Evolutionary conservation across 129 eudicot species (phyloP).

Genomic region (Tagetes patula): DNA sequence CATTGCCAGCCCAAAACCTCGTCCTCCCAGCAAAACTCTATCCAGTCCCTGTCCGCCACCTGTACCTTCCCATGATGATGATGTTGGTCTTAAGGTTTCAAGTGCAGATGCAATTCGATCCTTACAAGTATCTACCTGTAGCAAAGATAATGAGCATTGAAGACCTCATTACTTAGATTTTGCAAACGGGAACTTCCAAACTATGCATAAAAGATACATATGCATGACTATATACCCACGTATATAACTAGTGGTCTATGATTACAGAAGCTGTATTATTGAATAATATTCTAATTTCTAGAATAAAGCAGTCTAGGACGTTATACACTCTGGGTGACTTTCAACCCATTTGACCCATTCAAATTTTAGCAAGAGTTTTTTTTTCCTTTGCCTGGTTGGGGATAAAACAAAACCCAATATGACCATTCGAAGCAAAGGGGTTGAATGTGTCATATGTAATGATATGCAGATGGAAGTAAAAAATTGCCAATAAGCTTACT

Average conservation of each 20-base stretch:
- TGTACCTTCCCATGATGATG: slow-evolving; percentile 87
- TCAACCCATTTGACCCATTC: not conserved
- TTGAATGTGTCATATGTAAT: not conserved
- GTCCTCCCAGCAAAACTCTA: slow-evolving; percentile 79
- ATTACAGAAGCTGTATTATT: not conserved
- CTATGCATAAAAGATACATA: not conserved
- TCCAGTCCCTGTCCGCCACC: slow-evolving; percentile 79
- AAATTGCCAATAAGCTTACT: slow-evolving; percentile 44
- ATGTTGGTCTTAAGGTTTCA: slow-evolving; percentile 85
- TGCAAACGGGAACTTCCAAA: slow-evolving; percentile 18
- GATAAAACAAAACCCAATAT: not conserved
- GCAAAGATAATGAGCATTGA: slow-evolving; percentile 22
- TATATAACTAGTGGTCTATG: not conserved
- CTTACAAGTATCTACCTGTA: slow-evolving; percentile 93
- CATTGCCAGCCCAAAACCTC: slow-evolving; percentile 96
- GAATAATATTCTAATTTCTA: not conserved
- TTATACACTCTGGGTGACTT: not conserved
- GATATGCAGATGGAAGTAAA: not conserved
- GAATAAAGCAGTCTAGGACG: not conserved
- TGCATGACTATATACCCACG: not conserved
- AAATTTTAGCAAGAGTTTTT: not conserved
- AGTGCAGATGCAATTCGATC: slow-evolving; percentile 92
- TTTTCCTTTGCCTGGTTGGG: not conserved
- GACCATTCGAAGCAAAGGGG: not conserved
- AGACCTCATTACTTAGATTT: slow-evolving; percentile 2